Conservation (phyloP, 306 rosid species). For the Vigna hirtella region DNA sequence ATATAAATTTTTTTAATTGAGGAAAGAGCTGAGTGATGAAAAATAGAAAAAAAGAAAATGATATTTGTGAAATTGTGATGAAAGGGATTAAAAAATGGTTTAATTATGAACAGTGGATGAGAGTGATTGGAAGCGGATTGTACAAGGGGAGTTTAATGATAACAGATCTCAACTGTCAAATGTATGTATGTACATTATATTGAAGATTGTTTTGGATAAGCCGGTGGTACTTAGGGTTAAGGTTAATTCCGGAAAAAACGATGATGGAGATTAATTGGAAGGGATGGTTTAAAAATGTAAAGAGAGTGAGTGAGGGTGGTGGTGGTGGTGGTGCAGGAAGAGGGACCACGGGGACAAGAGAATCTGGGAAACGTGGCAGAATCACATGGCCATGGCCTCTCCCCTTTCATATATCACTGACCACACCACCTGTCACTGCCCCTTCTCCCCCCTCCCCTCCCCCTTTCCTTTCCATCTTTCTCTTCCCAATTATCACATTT, state of each 20-base stretch:
- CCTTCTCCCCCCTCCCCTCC: conserved; percentile 40
- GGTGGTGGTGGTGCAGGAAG: conserved; percentile 34
- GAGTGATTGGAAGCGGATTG: conserved; percentile 22
- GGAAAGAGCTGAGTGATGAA: too few relatives aligned
- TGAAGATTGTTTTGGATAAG: conserved; percentile 16
- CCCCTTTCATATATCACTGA: conserved; percentile 16
- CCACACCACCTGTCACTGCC: conserved; percentile 47
- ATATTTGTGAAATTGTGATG: too few relatives aligned
- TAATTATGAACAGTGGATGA: neutral
- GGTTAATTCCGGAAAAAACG: neutral
- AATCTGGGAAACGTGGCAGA: conserved; percentile 60
- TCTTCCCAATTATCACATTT: conserved; percentile 15
- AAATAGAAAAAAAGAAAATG: too few relatives aligned
- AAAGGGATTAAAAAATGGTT: too few relatives aligned
- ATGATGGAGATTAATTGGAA: conserved; percentile 9
- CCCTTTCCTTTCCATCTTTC: conserved; percentile 32
- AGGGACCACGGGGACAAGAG: conserved; percentile 61
- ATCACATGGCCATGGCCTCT: conserved; percentile 58
- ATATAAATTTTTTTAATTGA: too few relatives aligned
- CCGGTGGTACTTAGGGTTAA: neutral
- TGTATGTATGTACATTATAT: neutral
- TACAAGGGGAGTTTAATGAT: conserved; percentile 35
- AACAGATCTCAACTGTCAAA: conserved; percentile 25
- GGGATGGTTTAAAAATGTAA: neutral
- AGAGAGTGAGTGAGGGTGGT: conserved; percentile 28